These are phyloP conservation scores for Coemansia sp. DNA, from an alignment of 192 early-diverging fungal genomes.

Conservation along the genomic window DNA sequence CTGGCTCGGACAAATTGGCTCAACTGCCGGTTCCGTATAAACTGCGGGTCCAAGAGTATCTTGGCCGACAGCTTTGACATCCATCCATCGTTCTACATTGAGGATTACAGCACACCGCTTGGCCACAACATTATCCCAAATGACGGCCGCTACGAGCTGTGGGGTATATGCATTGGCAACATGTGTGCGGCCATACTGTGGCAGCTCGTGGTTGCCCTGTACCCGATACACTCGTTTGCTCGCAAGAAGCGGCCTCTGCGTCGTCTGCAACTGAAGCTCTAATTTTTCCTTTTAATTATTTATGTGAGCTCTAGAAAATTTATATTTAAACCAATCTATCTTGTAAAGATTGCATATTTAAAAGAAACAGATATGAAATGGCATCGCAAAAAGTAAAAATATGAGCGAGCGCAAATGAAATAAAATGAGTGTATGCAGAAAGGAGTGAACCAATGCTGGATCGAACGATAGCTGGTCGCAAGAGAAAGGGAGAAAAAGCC, in stretches of 20 bases:
- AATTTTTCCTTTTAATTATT: background rate
- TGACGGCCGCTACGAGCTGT: conserved; percentile 63
- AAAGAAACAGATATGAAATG: conserved; percentile 2
- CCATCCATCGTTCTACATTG: conserved; percentile 49
- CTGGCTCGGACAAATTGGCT: conserved; percentile 71
- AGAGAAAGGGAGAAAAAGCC: too few relatives aligned
- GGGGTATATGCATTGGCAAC: conserved; percentile 53
- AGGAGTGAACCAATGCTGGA: too few relatives aligned
- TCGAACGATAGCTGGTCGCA: too few relatives aligned
- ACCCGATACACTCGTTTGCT: conserved; percentile 49
- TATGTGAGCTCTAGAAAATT: background rate
- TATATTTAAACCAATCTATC: background rate
- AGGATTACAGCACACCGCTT: conserved; percentile 60
- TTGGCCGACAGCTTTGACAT: conserved; percentile 40
- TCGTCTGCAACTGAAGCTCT: conserved; percentile 7
- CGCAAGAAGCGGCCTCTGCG: conserved; percentile 54
- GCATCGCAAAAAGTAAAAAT: background rate
- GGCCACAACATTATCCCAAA: conserved; percentile 77
- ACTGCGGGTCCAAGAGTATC: conserved; percentile 61
- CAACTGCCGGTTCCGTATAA: conserved; percentile 71
- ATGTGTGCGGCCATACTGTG: conserved; percentile 41
- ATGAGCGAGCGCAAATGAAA: conserved; percentile 1
- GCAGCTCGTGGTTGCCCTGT: conserved; percentile 55
- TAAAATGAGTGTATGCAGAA: background rate
- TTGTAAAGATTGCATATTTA: background rate